These are phyloP conservation scores for Gymnopilus dilepis DNA, from an alignment of 768 basidiomycete genomes.

Conservation along the genomic window DNA sequence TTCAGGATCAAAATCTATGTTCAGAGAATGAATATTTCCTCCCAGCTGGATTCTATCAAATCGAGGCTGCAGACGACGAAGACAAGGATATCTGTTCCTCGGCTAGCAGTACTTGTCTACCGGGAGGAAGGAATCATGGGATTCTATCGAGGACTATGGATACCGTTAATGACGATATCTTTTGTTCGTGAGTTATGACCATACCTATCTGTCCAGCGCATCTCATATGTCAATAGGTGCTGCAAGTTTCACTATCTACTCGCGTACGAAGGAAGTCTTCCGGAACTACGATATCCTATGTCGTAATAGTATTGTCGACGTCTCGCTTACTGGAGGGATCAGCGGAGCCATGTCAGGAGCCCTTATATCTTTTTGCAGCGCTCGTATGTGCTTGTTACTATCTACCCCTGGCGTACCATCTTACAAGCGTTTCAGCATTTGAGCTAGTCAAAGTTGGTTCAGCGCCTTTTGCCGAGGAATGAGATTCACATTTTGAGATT, in stretches of 20 bases:
- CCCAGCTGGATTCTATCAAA: conserved; percentile 91
- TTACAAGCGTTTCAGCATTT: conserved; percentile 59
- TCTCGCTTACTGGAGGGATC: conserved; percentile 77
- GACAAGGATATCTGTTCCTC: conserved; percentile 73
- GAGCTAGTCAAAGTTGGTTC: conserved; percentile 88
- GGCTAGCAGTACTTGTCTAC: conserved; percentile 74
- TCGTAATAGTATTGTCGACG: conserved; percentile 66
- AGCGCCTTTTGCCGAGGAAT: not conserved
- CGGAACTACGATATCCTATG: conserved; percentile 61
- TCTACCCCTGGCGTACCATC: conserved; percentile 4
- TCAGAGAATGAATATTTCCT: not conserved
- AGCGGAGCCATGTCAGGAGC: conserved; percentile 90
- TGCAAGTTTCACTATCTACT: conserved; percentile 91
- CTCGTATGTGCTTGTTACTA: conserved; percentile 63
- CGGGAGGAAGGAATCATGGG: conserved; percentile 87
- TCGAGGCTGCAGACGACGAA: conserved; percentile 89
- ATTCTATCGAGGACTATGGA: conserved; percentile 90
- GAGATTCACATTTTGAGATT: too few relatives aligned
- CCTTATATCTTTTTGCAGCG: conserved; percentile 86
- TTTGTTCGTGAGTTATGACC: conserved; percentile 82
- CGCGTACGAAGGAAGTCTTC: conserved; percentile 78
- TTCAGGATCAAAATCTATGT: conserved; percentile 29
- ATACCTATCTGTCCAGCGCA: conserved; percentile 4
- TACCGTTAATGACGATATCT: conserved; percentile 94
- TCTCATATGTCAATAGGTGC: conserved; percentile 59